Evolutionary conservation across 805 yeast genomes (phyloP).

Genomic region (Ogataea corticis): DNA sequence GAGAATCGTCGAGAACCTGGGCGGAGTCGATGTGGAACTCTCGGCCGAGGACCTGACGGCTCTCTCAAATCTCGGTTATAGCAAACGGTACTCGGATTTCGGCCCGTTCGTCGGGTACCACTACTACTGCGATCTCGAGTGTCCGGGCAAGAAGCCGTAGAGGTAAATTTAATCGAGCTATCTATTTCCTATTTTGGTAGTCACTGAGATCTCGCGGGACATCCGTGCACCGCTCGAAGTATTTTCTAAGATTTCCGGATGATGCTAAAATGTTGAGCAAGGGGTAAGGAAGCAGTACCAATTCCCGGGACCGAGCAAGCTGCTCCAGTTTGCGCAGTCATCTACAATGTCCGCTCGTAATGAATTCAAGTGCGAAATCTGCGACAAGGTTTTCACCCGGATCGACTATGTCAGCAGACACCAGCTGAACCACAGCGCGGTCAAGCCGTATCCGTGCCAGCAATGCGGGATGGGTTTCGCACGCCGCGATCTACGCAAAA

Average conservation of each 20-base stretch:
- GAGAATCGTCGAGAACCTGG: constrained; percentile 41
- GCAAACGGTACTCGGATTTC: constrained; percentile 34
- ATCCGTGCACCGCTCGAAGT: too few species aligned
- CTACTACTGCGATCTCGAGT: constrained; percentile 35
- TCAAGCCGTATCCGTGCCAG: constrained; percentile 31
- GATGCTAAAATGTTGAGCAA: too few species aligned
- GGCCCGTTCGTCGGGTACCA: constrained; percentile 35
- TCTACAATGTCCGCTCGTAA: too few species aligned
- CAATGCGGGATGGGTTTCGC: constrained; percentile 32
- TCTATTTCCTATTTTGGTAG: too few species aligned
- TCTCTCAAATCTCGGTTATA: constrained; percentile 30
- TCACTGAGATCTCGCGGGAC: too few species aligned
- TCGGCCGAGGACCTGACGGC: constrained; percentile 37
- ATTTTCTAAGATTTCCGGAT: too few species aligned
- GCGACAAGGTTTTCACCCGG: constrained; percentile 15
- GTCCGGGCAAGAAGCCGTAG: constrained; percentile 33
- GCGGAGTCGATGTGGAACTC: constrained; percentile 30
- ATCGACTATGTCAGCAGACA: constrained; percentile 34
- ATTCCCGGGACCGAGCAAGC: too few species aligned
- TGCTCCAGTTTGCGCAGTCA: too few species aligned
- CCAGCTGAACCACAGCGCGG: constrained; percentile 31
- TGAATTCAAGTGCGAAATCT: constrained; percentile 9
- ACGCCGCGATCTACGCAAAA: constrained; percentile 35
- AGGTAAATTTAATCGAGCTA: not conserved
- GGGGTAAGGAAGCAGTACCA: too few species aligned